A percentile compares a stretch with the other conserved stretches of the same genome.
These are phyloP conservation scores for Hypoxylon fragiforme DNA, from an alignment of 495 filamentous ascomycete species.

Conservation along the genomic window DNA sequence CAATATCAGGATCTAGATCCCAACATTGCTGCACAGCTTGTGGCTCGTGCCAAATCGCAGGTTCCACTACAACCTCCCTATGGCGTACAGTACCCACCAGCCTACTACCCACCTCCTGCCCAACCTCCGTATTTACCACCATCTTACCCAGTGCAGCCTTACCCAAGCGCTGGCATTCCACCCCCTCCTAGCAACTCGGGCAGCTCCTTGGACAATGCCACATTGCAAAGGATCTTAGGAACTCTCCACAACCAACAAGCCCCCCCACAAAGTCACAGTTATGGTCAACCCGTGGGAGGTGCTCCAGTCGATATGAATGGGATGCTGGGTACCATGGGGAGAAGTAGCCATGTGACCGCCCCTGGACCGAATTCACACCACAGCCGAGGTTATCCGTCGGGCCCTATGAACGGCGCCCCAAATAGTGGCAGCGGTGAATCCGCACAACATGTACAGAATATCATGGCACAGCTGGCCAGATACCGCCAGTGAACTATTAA, in stretches of 20 bases:
- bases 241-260: slow-evolving; percentile 58
- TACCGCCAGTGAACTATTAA: slow-evolving; percentile 44
- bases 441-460: slow-evolving; percentile 52
- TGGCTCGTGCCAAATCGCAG: slow-evolving; percentile 68
- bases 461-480: slow-evolving; percentile 52
- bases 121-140: slow-evolving; percentile 11
- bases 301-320: slow-evolving; percentile 4
- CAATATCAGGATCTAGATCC: slow-evolving; percentile 84
- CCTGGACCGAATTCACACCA: slow-evolving; percentile 16
- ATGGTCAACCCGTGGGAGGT: slow-evolving; percentile 3
- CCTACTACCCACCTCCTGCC: slow-evolving; percentile 28
- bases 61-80: slow-evolving; percentile 32
- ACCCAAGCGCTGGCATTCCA: slow-evolving; percentile 11
- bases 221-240: slow-evolving; percentile 72
- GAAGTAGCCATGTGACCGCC: slow-evolving; percentile 31
- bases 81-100: slow-evolving; percentile 17
- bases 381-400: slow-evolving; percentile 21
- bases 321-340: slow-evolving; percentile 22
- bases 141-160: slow-evolving; percentile 24
- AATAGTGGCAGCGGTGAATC: slow-evolving; percentile 30
- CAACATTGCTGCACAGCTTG: slow-evolving; percentile 74
- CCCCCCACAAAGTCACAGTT: slow-evolving; percentile 20
- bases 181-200: slow-evolving; percentile 14
- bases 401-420: slow-evolving; percentile 32
- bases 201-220: slow-evolving; percentile 68